These are phyloP conservation scores for Thalassiosira ordinaria DNA, from an alignment of 352 stramenopile species.

Conservation along the genomic window DNA sequence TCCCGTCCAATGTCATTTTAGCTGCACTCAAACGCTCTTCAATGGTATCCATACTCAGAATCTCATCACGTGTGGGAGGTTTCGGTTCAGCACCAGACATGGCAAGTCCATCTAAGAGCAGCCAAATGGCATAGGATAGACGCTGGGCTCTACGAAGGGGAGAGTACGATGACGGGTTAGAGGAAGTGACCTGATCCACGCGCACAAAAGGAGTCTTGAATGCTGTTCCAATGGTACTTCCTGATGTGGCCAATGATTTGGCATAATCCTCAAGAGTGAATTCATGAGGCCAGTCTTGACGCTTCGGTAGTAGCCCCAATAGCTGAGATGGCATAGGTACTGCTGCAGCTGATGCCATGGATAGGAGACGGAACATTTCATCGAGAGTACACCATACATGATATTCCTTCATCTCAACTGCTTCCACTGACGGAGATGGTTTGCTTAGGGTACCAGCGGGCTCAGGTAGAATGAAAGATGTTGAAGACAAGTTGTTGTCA, in stretches of 20 bases:
- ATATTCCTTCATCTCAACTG: conserved; percentile 41
- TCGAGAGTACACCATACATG: conserved; percentile 52
- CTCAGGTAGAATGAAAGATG: conserved; percentile 17
- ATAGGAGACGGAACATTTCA: conserved; percentile 43
- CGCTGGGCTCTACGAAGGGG: conserved; percentile 30
- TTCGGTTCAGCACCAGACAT: conserved; percentile 19
- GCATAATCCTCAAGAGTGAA: conserved; percentile 48
- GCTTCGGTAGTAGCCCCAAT: conserved; percentile 47
- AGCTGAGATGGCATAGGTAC: conserved; percentile 52
- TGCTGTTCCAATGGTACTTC: conserved; percentile 36
- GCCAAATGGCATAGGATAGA: conserved; percentile 40
- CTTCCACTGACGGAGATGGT: conserved; percentile 10
- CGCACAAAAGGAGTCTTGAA: conserved; percentile 35
- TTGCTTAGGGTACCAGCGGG: background rate
- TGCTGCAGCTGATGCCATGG: conserved; percentile 7
- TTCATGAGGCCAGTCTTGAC: conserved; percentile 42
- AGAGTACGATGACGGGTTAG: conserved; percentile 22
- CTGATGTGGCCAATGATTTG: conserved; percentile 12
- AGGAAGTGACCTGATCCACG: conserved; percentile 20
- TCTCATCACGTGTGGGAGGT: conserved; percentile 14
- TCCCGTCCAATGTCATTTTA: conserved; percentile 24
- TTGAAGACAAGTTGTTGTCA: background rate
- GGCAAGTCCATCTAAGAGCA: conserved; percentile 31
- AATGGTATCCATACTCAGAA: conserved; percentile 37
- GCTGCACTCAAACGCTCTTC: conserved; percentile 31